A percentile compares a stretch with the other conserved stretches of the same genome.
Evolutionary conservation across 75 land plant genomes (phyloP).

Genomic region (Picea glauca): DNA sequence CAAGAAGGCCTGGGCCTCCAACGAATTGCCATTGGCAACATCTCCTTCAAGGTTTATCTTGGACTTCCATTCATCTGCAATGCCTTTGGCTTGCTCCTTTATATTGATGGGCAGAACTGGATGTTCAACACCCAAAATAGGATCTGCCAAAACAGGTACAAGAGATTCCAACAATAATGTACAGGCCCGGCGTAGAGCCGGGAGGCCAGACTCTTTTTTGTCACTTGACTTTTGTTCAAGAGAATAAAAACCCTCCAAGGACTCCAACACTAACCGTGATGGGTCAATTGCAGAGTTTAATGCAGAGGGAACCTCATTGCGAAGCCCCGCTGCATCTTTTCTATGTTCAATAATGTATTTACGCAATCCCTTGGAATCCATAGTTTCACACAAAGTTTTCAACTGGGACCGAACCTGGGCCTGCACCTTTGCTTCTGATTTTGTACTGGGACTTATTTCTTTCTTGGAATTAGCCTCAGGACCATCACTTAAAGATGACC

Average conservation of each 20-base stretch:
- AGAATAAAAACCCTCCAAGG: constrained; percentile 52
- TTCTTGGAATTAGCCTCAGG: constrained; percentile 8
- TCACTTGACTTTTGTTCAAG: constrained; percentile 29
- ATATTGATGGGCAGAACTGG: constrained; percentile 36
- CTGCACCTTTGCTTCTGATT: constrained; percentile 10
- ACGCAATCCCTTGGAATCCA: constrained; percentile 64
- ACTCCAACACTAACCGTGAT: constrained; percentile 50
- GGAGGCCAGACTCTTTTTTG: constrained; percentile 48
- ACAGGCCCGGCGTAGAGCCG: constrained; percentile 63
- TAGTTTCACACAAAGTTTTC: constrained; percentile 41
- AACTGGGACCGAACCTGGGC: constrained; percentile 39
- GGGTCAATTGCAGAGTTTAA: constrained; percentile 50
- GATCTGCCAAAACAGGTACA: constrained; percentile 22
- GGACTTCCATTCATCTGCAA: constrained; percentile 73
- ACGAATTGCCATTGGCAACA: constrained; percentile 68
- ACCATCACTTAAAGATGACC: constrained; percentile 12
- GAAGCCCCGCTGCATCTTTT: constrained; percentile 53
- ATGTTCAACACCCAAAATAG: constrained; percentile 27
- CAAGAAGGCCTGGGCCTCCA: constrained; percentile 89
- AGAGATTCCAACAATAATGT: constrained; percentile 76
- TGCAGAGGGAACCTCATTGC: constrained; percentile 60
- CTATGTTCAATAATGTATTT: constrained; percentile 60
- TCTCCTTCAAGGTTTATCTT: constrained; percentile 62
- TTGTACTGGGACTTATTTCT: constrained; percentile 1
- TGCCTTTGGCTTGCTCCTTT: constrained; percentile 44